Conservation (phyloP, 331 rosid genomes). For the Telfairia occidentalis region DNA sequence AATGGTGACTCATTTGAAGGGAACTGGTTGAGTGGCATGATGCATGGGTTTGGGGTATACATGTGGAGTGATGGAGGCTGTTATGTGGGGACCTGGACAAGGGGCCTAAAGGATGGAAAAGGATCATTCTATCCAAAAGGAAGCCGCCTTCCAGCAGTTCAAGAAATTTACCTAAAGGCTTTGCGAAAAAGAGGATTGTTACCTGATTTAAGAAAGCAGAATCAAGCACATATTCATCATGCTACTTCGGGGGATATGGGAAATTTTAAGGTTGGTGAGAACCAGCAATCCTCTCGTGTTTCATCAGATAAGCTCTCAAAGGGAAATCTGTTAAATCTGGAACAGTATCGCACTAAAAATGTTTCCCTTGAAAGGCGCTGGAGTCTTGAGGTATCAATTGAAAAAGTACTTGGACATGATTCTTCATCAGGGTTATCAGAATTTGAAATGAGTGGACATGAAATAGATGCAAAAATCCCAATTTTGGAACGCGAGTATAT, state of each 20-base stretch:
- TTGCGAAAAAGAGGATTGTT: conserved; percentile 87
- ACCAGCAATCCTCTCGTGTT: conserved; percentile 40
- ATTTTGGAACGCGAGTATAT: conserved; percentile 87
- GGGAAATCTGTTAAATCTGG: conserved; percentile 62
- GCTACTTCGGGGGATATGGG: conserved; percentile 64
- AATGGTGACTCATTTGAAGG: conserved; percentile 92
- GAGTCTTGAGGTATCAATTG: conserved; percentile 97
- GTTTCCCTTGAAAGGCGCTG: conserved; percentile 92
- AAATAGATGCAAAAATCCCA: conserved; percentile 37
- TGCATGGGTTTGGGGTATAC: conserved; percentile 91
- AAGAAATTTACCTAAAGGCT: conserved; percentile 84
- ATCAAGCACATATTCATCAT: conserved; percentile 68
- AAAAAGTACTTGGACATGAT: conserved; percentile 67
- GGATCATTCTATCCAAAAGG: conserved; percentile 89
- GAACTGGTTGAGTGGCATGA: conserved; percentile 87
- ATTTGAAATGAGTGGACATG: conserved; percentile 33
- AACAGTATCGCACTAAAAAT: conserved; percentile 62
- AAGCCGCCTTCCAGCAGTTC: conserved; percentile 69
- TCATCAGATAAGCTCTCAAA: conserved; percentile 48
- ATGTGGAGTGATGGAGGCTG: conserved; percentile 95
- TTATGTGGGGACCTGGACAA: conserved; percentile 96
- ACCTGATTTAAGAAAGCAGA: conserved; percentile 78
- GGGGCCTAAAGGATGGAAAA: conserved; percentile 90
- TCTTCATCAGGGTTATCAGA: conserved; percentile 38
- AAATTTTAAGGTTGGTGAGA: conserved; percentile 45